Base-by-base conservation (phyloP, 257 asterid genomes). In the Mentha longifolia region DNA sequence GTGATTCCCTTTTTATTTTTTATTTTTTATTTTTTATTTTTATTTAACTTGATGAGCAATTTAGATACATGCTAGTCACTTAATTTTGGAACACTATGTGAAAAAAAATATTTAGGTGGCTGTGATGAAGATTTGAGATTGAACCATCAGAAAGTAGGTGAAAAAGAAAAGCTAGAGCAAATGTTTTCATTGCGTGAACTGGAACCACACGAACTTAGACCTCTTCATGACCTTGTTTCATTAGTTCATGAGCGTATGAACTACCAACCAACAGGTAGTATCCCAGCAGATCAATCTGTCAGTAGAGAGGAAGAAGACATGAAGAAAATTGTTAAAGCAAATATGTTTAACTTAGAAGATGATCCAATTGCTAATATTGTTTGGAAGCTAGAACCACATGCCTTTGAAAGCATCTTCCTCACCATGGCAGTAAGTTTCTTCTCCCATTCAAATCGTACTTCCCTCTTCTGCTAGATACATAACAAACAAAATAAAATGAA, bases 401-500 rank as follows among this genome's bases (percentile, higher is more conserved):
- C 83, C 68, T 84, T 89, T 76, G 87, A 68, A 61, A 73, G 74
- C n/a, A 84, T 95, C 71, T 85, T 95, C 76, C 84, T 87, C 56
- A 71, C 89, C 5, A 82, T 92, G 91, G 97, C 95, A n/a, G 98
- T 95, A 74, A 83, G 97, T 88, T 70, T 54, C 58, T 42, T 46
- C 65, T 47, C 58, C 66, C 49, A 49, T 75, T 73, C 16, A 37
- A 47, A 51, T 17, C 8, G 17, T 61, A 28, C 35, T 67, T 35
- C 33, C 33, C 61, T 68, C 30, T 60, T 63, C 5, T 51, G 54
- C 60, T 65, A 52, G 60, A 31, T 65, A 50, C 49, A 28, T 70
- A 12, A 41, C 42, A 39, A 28, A 66, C 46, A 35, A 57, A 16
- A 14, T 2, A 45, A 61, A 37, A 74, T 43, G 56, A 50, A 65